Evolutionary conservation across 2,329 filamentous ascomycete species (phyloP), one percentile per base, ranked within the genome.

Genomic region (Colletotrichum sp.): DNA sequence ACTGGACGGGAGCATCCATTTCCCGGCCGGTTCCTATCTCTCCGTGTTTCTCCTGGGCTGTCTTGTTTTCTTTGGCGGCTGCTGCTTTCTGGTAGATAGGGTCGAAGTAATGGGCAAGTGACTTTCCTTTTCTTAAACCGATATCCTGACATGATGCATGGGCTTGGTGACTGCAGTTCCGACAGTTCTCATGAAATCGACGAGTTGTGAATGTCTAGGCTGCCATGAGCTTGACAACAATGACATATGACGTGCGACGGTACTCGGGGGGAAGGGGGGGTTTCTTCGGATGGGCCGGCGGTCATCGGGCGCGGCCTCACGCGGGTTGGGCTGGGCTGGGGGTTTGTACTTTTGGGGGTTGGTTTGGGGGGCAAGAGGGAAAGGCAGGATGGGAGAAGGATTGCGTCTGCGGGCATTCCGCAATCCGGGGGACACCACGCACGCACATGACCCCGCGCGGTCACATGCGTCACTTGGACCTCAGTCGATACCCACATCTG

Each of bases 41-140:
- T 36, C 21, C 34, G 63, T 57, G 73, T 30, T 44, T 39, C 57
- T 55, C 55, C 26, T 9, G 55, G 28, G 36, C 21, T 49, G 63
- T 10, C 59, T 55, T 63, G 39, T 64, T 52, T 60, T 55, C 36
- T 34, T 49, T 68, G 63, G 73, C 73, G 63, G 30, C 63, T 68
- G 69, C 62, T 64, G 57, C 70, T 76, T 68, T 72, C 55, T 72
- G 70, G 73, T 76, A 76, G 70, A 76, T 76, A 68, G 57, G 72
- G 69, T 76, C 70, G 69, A 73, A 73, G 64, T 72, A 76, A 76
- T 76, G 73, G 57, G 70, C 63, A 68, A 76, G 73, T 73, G 57
- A 73, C 39, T 69, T 64, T 72, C 32, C 63, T 72, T 72, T 55
- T 36, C 24, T 57, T 44, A 18, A 59, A 12, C 9, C 30, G 62